A percentile compares a stretch with the other conserved stretches of the same genome.
phyloP scores from a whole-genome alignment of 192 early-diverging fungal genomes.

The Umbelopsis vinacea region DNA sequence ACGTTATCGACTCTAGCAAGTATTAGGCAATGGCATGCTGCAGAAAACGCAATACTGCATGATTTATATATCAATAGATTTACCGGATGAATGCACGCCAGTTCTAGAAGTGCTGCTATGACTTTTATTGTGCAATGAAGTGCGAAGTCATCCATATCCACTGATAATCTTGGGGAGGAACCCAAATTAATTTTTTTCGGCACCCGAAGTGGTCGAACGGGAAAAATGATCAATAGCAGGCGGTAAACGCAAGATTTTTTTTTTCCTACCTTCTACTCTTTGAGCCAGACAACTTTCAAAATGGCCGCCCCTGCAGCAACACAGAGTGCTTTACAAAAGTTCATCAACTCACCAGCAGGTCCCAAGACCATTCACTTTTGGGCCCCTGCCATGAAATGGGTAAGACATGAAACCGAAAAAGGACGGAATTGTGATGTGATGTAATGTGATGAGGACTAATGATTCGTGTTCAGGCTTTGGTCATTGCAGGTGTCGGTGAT shows the following conservation, averaged over 20 bases:
- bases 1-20: neutral
- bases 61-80: too few species aligned
- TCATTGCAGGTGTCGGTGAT: conserved; percentile 93
- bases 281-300: neutral
- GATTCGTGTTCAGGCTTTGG: conserved; percentile 67
- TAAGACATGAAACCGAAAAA: conserved; percentile 40
- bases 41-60: too few species aligned
- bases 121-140: too few species aligned
- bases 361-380: conserved; percentile 99
- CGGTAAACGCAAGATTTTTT: neutral
- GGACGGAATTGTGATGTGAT: too few species aligned
- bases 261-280: conserved; percentile 5
- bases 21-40: too few species aligned
- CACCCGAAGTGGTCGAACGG: neutral
- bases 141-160: too few species aligned
- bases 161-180: neutral
- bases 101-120: too few species aligned
- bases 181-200: neutral
- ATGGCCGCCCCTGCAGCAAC: conserved; percentile 47
- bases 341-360: conserved; percentile 73
- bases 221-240: neutral
- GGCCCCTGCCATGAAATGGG: conserved; percentile 95
- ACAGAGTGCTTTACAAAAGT: conserved; percentile 68
- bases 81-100: too few species aligned
- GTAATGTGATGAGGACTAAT: neutral